Conservation (phyloP, 192 early-diverging fungal species). For the Gamsiella multidivaricata region DNA sequence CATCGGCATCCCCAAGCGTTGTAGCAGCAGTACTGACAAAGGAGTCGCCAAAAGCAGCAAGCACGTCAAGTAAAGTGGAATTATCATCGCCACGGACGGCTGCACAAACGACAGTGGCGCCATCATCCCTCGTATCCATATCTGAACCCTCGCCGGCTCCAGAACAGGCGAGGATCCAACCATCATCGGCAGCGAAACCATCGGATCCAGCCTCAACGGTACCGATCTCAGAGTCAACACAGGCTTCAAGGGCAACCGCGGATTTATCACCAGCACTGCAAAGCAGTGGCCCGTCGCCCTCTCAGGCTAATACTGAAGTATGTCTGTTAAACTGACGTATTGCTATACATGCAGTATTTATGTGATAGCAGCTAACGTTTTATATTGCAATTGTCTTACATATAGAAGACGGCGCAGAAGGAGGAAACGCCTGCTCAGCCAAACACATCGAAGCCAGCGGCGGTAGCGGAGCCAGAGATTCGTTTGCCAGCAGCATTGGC, state of each 20-base stretch:
- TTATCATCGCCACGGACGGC: conserved; percentile 47
- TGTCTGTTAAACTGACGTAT: too few relatives aligned
- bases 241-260: conserved; percentile 8
- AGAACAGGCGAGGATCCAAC: not conserved
- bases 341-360: too few relatives aligned
- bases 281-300: too few relatives aligned
- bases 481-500: conserved; percentile 64
- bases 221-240: conserved; percentile 11
- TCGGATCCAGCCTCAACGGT: not conserved
- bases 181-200: not conserved
- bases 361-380: too few relatives aligned
- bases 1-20: conserved; percentile 35
- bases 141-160: not conserved
- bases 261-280: too few relatives aligned
- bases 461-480: conserved; percentile 50
- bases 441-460: conserved; percentile 15
- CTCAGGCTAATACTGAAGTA: too few relatives aligned
- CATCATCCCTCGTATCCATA: conserved; percentile 7
- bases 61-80: conserved; percentile 32
- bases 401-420: not conserved
- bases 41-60: conserved; percentile 8
- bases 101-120: not conserved
- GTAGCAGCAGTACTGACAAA: conserved; percentile 34
- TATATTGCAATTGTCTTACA: too few relatives aligned
- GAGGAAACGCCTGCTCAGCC: not conserved